phyloP scores from a whole-genome alignment of 495 filamentous ascomycete species.

The Alectoria sarmentosa region DNA sequence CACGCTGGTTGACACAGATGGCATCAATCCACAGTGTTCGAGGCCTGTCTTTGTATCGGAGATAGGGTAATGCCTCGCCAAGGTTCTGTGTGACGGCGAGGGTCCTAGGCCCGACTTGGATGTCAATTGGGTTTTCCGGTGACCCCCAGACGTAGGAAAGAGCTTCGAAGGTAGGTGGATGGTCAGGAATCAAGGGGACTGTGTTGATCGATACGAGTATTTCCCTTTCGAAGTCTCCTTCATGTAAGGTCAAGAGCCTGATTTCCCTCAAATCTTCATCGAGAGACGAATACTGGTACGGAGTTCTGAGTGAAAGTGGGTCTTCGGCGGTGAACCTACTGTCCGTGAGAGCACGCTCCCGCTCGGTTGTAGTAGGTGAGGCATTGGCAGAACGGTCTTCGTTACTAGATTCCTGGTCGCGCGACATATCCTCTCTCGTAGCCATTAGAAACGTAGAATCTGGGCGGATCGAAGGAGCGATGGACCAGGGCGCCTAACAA shows the following conservation, averaged over 20 bases:
- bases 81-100: slow-evolving; percentile 2
- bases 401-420: too few species aligned
- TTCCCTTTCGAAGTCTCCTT: background rate
- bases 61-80: background rate
- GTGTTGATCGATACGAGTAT: background rate
- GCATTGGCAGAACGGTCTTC: too few species aligned
- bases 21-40: slow-evolving; percentile 9
- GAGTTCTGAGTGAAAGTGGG: background rate
- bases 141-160: slow-evolving; percentile 15
- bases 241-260: background rate
- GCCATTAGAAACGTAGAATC: too few species aligned
- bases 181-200: background rate
- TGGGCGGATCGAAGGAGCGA: too few species aligned
- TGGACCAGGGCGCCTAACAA: too few species aligned
- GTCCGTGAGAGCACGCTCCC: background rate
- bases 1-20: slow-evolving; percentile 13
- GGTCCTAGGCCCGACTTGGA: background rate
- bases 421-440: too few species aligned
- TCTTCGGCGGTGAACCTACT: background rate
- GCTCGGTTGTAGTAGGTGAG: too few species aligned
- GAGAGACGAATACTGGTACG: background rate
- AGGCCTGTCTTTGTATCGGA: background rate
- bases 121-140: background rate
- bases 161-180: slow-evolving; percentile 11
- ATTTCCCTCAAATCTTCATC: background rate